phyloP scores from a whole-genome alignment of 2,329 filamentous ascomycete species.

The Myriosclerotinia scirpicola region DNA sequence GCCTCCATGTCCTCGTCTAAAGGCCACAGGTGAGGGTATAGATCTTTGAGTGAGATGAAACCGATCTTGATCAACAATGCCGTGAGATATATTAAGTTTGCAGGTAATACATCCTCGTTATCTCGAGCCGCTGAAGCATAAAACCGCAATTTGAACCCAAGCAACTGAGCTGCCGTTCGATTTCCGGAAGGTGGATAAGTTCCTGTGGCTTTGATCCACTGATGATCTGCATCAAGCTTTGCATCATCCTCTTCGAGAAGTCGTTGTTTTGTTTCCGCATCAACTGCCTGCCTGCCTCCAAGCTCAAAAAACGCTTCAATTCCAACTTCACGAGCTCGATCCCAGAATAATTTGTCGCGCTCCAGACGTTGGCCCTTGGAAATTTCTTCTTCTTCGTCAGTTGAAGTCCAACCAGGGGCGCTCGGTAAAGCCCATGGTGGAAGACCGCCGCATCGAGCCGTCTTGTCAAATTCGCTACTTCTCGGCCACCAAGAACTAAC shows the following conservation, averaged over 20 bases:
- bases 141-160: slow-evolving; percentile 96
- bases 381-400: slow-evolving; percentile 65
- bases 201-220: slow-evolving; percentile 79
- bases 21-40: slow-evolving; percentile 91
- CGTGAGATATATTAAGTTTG: slow-evolving; percentile 89
- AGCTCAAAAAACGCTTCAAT: slow-evolving; percentile 88
- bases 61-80: slow-evolving; percentile 95
- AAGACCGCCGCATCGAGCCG: slow-evolving; percentile 58
- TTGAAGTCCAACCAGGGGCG: slow-evolving; percentile 61
- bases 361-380: slow-evolving; percentile 56
- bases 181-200: slow-evolving; percentile 85
- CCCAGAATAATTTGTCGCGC: slow-evolving; percentile 80
- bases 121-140: slow-evolving; percentile 81
- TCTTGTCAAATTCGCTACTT: slow-evolving; percentile 50
- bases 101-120: slow-evolving; percentile 74
- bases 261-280: slow-evolving; percentile 52
- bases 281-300: slow-evolving; percentile 66
- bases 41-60: slow-evolving; percentile 86
- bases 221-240: slow-evolving; percentile 55
- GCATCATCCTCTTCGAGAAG: slow-evolving; percentile 45
- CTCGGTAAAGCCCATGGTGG: slow-evolving; percentile 82
- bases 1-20: slow-evolving; percentile 78
- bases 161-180: slow-evolving; percentile 85
- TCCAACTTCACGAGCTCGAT: slow-evolving; percentile 70
- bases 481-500: slow-evolving; percentile 97